phyloP scores from a whole-genome alignment of 352 stramenopile genomes.

The Globisporangium cylindrosporum region DNA sequence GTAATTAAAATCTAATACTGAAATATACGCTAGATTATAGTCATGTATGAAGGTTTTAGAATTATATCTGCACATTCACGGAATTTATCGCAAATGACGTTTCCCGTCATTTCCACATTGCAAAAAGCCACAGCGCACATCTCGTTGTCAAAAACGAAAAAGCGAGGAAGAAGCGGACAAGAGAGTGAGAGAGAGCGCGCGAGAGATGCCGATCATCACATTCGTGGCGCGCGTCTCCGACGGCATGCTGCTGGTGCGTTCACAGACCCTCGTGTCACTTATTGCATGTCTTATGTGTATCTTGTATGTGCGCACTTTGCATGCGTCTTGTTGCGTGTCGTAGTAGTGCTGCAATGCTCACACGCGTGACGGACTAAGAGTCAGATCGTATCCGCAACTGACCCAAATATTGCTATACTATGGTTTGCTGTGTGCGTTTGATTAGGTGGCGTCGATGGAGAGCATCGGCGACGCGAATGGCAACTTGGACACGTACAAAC shows the following conservation, averaged over 20 bases:
- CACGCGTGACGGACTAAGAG: not conserved
- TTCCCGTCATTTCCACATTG: not conserved
- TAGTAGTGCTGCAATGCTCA: not conserved
- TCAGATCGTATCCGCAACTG: not conserved
- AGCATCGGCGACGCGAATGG: conserved; percentile 76
- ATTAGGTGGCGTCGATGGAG: conserved; percentile 92
- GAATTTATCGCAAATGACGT: not conserved
- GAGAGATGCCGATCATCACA: conserved; percentile 91
- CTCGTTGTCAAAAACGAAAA: not conserved
- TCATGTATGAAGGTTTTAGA: not conserved
- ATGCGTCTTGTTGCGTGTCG: not conserved
- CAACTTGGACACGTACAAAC: conserved; percentile 89
- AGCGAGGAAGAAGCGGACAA: not conserved
- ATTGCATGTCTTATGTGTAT: not conserved
- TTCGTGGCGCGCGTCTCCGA: conserved; percentile 93
- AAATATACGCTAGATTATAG: not conserved
- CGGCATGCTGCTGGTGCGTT: conserved; percentile 88
- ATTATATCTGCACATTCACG: not conserved
- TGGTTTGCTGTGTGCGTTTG: not conserved
- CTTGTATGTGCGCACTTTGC: no score
- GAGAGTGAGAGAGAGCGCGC: not conserved
- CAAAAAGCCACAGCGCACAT: not conserved
- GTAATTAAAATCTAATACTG: not conserved
- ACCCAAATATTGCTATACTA: not conserved
- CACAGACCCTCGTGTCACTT: not conserved